Evolutionary conservation across 352 stramenopile genomes (phyloP).

Genomic region (Aphanomyces stellatus): DNA sequence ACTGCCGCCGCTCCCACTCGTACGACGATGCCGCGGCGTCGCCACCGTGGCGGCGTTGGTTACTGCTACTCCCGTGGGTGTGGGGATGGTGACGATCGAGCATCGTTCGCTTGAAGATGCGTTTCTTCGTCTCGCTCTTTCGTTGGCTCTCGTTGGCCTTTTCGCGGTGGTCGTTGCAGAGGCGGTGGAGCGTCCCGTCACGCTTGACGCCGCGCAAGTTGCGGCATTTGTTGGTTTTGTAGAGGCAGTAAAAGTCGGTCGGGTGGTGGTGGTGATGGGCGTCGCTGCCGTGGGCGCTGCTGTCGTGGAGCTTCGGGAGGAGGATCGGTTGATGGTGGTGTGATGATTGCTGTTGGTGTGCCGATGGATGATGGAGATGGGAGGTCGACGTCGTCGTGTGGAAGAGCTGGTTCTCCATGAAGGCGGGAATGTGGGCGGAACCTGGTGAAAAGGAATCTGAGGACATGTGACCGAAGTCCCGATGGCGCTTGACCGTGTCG

Average conservation of each 20-base stretch:
- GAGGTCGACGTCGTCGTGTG: too few relatives aligned
- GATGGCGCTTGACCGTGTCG: too few relatives aligned
- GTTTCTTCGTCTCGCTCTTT: conserved; percentile 76
- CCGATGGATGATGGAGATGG: neutral
- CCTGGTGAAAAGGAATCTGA: too few relatives aligned
- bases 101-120: conserved; percentile 35
- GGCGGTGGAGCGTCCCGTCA: conserved; percentile 60
- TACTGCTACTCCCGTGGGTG: neutral
- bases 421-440: too few relatives aligned
- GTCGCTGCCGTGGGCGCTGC: neutral
- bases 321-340: neutral
- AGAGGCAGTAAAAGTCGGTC: conserved; percentile 32
- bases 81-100: neutral
- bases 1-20: neutral
- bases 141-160: conserved; percentile 78
- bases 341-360: neutral
- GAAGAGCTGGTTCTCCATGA: too few relatives aligned
- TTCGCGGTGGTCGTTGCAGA: conserved; percentile 70
- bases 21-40: neutral
- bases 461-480: too few relatives aligned
- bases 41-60: neutral
- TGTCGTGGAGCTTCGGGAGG: neutral
- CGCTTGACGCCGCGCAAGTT: conserved; percentile 63
- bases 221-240: conserved; percentile 61
- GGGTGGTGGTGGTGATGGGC: neutral